These are phyloP conservation scores for Phlyctochytrium planicorne DNA, from an alignment of 192 early-diverging fungal species.

Conservation along the genomic window DNA sequence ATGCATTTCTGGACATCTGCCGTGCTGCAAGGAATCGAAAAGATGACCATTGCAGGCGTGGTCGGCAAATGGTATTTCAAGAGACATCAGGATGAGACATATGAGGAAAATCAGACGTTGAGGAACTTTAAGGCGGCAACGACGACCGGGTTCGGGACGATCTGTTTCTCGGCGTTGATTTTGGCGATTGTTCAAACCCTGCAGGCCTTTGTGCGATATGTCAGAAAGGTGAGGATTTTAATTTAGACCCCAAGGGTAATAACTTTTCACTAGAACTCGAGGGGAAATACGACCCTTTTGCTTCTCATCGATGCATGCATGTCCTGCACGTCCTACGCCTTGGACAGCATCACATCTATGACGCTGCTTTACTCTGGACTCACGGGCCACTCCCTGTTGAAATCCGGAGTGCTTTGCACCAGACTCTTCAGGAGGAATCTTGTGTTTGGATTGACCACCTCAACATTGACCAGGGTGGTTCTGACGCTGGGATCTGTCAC, in stretches of 20 bases:
- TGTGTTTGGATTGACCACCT: conserved; percentile 63
- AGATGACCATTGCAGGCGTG: conserved; percentile 64
- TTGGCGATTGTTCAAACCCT: conserved; percentile 57
- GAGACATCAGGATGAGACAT: conserved; percentile 21
- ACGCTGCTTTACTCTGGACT: conserved; percentile 70
- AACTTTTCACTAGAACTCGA: conserved; percentile 18
- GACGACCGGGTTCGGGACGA: conserved; percentile 66
- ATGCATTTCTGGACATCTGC: conserved; percentile 77
- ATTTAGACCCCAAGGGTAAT: not conserved
- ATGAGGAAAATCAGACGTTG: conserved; percentile 32
- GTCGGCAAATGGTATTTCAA: conserved; percentile 80
- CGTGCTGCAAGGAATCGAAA: conserved; percentile 69
- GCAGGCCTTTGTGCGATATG: conserved; percentile 53
- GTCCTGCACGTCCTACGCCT: conserved; percentile 14
- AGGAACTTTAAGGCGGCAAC: conserved; percentile 40
- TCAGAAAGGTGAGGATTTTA: conserved; percentile 37
- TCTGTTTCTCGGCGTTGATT: conserved; percentile 66
- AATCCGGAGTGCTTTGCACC: conserved; percentile 56
- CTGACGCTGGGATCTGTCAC: conserved; percentile 58
- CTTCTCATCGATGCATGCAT: conserved; percentile 19
- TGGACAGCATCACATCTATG: conserved; percentile 51
- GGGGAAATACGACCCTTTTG: conserved; percentile 13
- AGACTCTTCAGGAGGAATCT: conserved; percentile 75
- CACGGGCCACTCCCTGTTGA: conserved; percentile 62
- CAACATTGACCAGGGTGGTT: conserved; percentile 51